Conservation (phyloP, 495 filamentous ascomycete species). For the Margaritispora aquatica region DNA sequence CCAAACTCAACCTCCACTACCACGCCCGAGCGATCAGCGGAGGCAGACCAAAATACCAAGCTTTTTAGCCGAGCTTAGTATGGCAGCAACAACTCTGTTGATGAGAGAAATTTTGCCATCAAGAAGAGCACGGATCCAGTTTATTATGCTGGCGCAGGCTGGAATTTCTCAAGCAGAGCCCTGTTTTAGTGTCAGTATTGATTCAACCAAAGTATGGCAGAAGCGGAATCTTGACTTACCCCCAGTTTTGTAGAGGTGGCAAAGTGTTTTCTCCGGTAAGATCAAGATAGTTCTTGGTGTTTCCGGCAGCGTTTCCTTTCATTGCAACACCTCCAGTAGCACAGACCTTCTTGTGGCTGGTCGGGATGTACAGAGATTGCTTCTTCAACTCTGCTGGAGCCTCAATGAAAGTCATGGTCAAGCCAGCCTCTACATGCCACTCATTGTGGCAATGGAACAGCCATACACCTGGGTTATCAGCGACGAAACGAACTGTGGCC, state of each 20-base stretch:
- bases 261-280: constrained; percentile 37
- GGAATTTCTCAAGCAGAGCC: too few species aligned
- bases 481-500: constrained; percentile 51
- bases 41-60: too few species aligned
- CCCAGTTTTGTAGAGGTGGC: not conserved
- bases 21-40: too few species aligned
- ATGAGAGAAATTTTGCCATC: too few species aligned
- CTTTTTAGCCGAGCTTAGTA: too few species aligned
- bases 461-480: constrained; percentile 70
- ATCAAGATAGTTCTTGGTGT: constrained; percentile 54
- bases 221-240: too few species aligned
- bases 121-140: too few species aligned
- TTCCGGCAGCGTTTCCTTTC: constrained; percentile 71
- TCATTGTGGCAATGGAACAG: constrained; percentile 80
- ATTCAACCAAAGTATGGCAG: too few species aligned
- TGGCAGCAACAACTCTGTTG: too few species aligned
- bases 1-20: too few species aligned
- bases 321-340: constrained; percentile 38
- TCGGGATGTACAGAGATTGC: constrained; percentile 50
- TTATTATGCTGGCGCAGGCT: too few species aligned
- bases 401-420: constrained; percentile 68
- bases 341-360: constrained; percentile 57
- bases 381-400: constrained; percentile 48
- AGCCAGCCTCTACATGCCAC: constrained; percentile 71
- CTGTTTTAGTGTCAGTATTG: too few species aligned